Conservation (phyloP, 1,284 basidiomycete species). For the Marasmius sp. region DNA sequence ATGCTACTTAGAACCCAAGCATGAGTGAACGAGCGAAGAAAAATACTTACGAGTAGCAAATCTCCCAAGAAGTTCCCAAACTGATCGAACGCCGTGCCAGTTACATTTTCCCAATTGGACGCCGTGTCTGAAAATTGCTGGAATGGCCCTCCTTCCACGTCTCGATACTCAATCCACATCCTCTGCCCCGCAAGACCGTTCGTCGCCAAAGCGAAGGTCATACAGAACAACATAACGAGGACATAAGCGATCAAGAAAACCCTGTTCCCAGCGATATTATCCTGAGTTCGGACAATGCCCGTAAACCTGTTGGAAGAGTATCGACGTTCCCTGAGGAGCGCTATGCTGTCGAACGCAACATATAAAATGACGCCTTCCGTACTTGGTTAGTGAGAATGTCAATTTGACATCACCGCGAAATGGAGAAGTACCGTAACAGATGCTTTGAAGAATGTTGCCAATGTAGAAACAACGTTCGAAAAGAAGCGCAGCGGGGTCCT, state of each 20-base stretch:
- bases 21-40: neutral
- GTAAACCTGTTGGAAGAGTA: neutral
- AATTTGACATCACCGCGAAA: neutral
- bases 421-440: neutral
- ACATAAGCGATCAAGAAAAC: conserved; percentile 1
- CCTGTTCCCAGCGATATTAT: neutral
- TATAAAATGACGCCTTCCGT: neutral
- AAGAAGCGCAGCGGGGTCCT: neutral
- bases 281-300: neutral
- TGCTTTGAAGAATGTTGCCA: neutral
- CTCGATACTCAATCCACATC: conserved; percentile 2
- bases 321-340: neutral
- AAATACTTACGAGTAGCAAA: conserved; percentile 3
- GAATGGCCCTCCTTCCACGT: neutral
- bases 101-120: neutral
- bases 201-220: neutral
- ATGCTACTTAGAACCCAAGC: neutral
- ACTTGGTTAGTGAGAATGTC: neutral
- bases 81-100: neutral
- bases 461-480: conserved; percentile 6
- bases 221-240: neutral
- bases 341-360: neutral
- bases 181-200: neutral
- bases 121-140: neutral
- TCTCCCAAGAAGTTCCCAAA: conserved; percentile 1